These are phyloP conservation scores for Przewalskia tangutica DNA, from an alignment of 257 asterid genomes.

Conservation along the genomic window DNA sequence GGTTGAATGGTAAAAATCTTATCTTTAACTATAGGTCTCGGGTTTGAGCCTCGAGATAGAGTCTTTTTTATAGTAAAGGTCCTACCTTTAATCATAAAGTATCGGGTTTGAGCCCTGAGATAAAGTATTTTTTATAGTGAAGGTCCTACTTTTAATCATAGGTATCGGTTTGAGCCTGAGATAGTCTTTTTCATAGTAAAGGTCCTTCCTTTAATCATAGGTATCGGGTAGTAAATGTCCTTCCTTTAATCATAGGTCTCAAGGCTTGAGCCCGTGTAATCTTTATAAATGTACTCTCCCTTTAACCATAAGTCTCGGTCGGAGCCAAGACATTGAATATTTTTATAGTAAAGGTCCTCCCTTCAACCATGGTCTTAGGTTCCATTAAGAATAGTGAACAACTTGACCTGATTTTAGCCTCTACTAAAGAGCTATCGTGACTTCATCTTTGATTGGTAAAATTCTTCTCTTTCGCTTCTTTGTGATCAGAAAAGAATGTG, in stretches of 20 bases:
- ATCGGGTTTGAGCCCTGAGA: not conserved
- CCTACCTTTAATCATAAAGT: no score
- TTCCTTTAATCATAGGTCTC: no score
- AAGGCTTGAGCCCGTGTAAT: not conserved
- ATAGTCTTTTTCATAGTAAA: no score
- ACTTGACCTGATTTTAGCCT: slow-evolving; percentile 54
- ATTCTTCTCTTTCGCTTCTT: not conserved
- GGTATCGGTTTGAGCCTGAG: not conserved
- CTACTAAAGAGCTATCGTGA: slow-evolving; percentile 42
- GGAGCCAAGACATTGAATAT: not conserved
- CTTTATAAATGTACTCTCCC: not conserved
- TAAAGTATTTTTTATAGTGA: no score
- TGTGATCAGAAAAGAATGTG: not conserved
- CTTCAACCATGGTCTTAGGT: not conserved
- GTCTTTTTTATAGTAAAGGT: not conserved
- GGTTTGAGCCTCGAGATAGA: not conserved
- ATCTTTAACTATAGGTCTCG: not conserved
- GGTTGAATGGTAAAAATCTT: not conserved
- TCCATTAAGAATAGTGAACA: slow-evolving; percentile 40
- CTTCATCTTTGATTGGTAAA: slow-evolving; percentile 76
- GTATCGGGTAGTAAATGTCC: no score
- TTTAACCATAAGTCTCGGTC: not conserved
- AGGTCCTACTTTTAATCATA: not conserved
- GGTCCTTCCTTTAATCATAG: no score
- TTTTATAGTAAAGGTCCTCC: not conserved